Percentiles rank a stretch among this genome's conserved stretches.
Conservation (phyloP, 768 basidiomycete genomes). For the Lactarius evosmus region DNA sequence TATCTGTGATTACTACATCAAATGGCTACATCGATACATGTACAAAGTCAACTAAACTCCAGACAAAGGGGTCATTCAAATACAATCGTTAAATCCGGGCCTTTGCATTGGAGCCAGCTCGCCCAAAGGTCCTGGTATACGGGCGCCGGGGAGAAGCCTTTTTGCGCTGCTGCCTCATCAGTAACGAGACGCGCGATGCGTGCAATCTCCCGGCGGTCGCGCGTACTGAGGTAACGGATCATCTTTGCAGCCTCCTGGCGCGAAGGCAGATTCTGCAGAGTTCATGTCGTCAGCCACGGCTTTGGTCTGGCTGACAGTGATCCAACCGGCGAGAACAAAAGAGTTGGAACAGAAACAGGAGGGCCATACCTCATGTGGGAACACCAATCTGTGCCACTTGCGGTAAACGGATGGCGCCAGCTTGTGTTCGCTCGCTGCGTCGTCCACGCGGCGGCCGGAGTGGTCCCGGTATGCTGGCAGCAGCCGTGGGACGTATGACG, state of each 20-base stretch:
- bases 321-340: background rate
- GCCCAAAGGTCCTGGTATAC: constrained; percentile 41
- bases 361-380: constrained; percentile 37
- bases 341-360: too few species aligned
- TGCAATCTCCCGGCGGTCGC: constrained; percentile 41
- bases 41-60: background rate
- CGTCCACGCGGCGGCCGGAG: constrained; percentile 9
- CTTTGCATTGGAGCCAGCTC: constrained; percentile 39
- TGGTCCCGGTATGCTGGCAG: constrained; percentile 40
- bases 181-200: constrained; percentile 42
- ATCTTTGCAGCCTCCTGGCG: constrained; percentile 35
- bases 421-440: constrained; percentile 30
- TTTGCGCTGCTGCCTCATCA: constrained; percentile 38
- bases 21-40: constrained; percentile 11
- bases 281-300: background rate
- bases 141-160: constrained; percentile 25
- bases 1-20: background rate
- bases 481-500: constrained; percentile 39
- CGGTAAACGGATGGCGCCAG: constrained; percentile 39
- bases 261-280: constrained; percentile 38
- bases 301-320: background rate
- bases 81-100: constrained; percentile 37
- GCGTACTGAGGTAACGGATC: constrained; percentile 39
- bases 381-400: constrained; percentile 50
- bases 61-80: constrained; percentile 31